These are phyloP conservation scores for Tolypocladium paradoxum DNA, from an alignment of 2,329 filamentous ascomycete species.

Conservation along the genomic window DNA sequence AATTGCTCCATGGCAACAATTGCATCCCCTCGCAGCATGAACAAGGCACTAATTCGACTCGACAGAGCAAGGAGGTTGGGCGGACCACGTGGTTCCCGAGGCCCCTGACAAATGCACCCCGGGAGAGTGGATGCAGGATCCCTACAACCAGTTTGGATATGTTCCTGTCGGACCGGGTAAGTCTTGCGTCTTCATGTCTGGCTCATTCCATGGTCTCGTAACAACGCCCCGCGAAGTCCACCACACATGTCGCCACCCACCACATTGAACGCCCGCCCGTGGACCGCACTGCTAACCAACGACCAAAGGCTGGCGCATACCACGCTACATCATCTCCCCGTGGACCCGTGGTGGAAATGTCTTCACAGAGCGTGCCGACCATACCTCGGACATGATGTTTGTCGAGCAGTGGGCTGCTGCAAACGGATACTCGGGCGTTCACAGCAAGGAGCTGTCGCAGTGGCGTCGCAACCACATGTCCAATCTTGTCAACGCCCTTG, in stretches of 20 bases:
- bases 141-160: conserved; percentile 15
- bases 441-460: conserved; percentile 10
- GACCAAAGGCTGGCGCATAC: conserved; percentile 28
- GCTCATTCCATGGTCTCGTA: not conserved
- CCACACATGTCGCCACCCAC: not conserved
- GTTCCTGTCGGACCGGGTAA: conserved; percentile 18
- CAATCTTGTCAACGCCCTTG: conserved; percentile 20
- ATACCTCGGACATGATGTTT: conserved; percentile 43
- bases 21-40: not conserved
- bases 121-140: conserved; percentile 38
- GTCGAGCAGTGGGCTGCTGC: conserved; percentile 32
- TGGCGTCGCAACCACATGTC: conserved; percentile 18
- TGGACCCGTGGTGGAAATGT: conserved; percentile 42
- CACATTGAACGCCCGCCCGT: too few species aligned
- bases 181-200: not conserved
- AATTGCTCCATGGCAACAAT: not conserved
- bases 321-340: conserved; percentile 42
- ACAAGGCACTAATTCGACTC: not conserved
- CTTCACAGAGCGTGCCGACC: conserved; percentile 41
- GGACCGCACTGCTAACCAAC: not conserved
- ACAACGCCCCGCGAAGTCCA: not conserved
- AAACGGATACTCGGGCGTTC: conserved; percentile 22
- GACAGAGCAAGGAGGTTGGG: conserved; percentile 40
- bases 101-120: conserved; percentile 33
- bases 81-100: conserved; percentile 39